Conservation (phyloP, 495 filamentous ascomycete genomes). For the Aspergillus nanangensis region DNA sequence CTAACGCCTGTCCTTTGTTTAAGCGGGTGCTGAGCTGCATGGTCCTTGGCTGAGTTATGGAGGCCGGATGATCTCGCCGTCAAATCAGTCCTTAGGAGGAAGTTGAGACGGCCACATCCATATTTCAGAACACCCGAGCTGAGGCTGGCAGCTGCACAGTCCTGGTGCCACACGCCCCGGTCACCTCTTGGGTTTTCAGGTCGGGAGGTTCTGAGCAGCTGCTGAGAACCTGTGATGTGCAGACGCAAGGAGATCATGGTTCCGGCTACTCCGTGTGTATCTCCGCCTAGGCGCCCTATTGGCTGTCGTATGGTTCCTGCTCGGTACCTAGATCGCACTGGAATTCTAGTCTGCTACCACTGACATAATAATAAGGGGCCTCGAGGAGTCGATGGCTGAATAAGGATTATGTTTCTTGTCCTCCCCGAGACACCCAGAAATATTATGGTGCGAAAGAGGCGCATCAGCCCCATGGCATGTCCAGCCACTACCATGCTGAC, state of each 20-base stretch:
- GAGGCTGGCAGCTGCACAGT: conserved; percentile 5
- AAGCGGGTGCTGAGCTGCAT: no score
- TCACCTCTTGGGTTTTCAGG: neutral
- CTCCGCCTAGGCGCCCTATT: no score
- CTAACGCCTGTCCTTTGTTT: no score
- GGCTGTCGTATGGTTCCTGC: no score
- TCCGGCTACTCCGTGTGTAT: neutral
- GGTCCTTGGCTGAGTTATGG: neutral
- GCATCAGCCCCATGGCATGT: no score
- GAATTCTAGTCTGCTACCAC: no score
- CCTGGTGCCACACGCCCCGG: neutral
- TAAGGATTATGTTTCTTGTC: neutral
- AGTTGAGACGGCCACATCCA: neutral
- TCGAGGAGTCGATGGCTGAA: neutral
- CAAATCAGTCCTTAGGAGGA: conserved; percentile 3
- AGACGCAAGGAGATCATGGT: conserved; percentile 6
- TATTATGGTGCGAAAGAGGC: no score
- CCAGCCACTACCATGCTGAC: no score
- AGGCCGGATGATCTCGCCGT: conserved; percentile 9
- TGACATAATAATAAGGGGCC: no score
- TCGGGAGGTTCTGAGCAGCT: neutral
- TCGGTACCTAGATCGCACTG: no score
- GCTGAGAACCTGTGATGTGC: conserved; percentile 5
- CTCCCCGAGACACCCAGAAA: no score
- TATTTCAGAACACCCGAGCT: neutral